Evolutionary conservation across 768 basidiomycete genomes (phyloP), one percentile per base, ranked within the genome.

Genomic region (Suillus lakei): DNA sequence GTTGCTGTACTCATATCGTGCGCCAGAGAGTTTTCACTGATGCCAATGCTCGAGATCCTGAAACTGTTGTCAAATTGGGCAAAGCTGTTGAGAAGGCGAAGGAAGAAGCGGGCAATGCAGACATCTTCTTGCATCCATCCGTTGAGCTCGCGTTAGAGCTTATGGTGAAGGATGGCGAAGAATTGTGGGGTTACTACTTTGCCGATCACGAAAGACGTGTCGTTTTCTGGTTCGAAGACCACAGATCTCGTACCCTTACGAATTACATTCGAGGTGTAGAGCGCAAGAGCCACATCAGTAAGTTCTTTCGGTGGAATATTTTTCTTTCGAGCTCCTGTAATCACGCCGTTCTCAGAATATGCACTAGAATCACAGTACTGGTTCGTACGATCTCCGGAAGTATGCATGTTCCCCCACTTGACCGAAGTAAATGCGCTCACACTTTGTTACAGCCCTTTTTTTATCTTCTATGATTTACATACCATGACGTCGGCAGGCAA

Each of bases 161-260:
- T 26, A 56, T 62, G 2, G n/a, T 28, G 28, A 39, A 53, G 26
- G 54, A 43, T 43, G 54, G 18, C 23, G 30, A 34, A 1, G 54
- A 21, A 5, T 46, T 44, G n/a, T 62, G 51, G 21, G 21, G 61
- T 5, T 86, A 86, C 67, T 86, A 85, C 67, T 83, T 82, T 60
- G 81, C 79, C 9, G 77, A 85, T 65, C 84, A 86, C 58, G 34
- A 67, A 0, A 70, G 71, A 1, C 79, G 81, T 15, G 68, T 74
- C 7, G 72, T 86, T 16, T 88, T 87, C 65, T 88, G 83, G 78
- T 64, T 86, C 32, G 79, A 86, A 44, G 66, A 77, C 0, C 80
- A 78, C 36, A 66, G 76, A 2, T 74, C 81, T 2, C 58, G 61
- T 1, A 28, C 70, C 32, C 69, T 84, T 32, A 64, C 79, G 70